Base-by-base conservation (phyloP, 2,329 filamentous ascomycete species). In the Aureobasidium sp. region DNA sequence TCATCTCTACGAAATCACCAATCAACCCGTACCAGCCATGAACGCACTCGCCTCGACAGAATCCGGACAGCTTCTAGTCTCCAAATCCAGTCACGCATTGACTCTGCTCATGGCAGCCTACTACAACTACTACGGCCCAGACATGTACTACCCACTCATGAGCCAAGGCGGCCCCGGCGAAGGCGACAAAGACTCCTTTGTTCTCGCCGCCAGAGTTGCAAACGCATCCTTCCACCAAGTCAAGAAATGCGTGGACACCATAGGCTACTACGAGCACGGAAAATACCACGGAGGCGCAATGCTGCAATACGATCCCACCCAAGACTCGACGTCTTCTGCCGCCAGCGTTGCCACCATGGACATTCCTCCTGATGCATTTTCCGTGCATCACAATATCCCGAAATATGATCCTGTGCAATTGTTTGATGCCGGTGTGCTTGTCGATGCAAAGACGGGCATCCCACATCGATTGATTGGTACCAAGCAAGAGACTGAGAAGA, bases 161-260 rank as follows among this genome's bases (percentile, higher is more conserved):
- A 76, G 74, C 4, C 78, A 80, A 67, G 78, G 78, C 37, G 78
- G 75, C 8, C 70, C 75, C 0, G 79, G 79, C 12, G 73, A 80
- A 68, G 79, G 79, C 17, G 79, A 81, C 68, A 81, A 81, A 66
- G 79, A 81, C 65, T 80, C 78, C 0, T 81, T 81, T 65, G 67
- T 78, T n/a, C 70, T 75, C 3, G 79, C 78, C 5, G 77, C 79
- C 7, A 65, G 74, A 5, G 76, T 70, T 7, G 67, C 78, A 1
- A 66, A 70, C 6, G 69, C 74, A 11, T 67, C 73, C 2, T 79
- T 75, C 66, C 78, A 79, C 65, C 71, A 75, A 37, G 78, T 80
- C 49, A 59, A 53, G 31, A 48, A 64, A 29, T 61, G 61, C 17
- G 70, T 69, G 47, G 60, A 62, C 9, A 62, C 61, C 11, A 55